Conservation (phyloP, 2,329 filamentous ascomycete species). For the Stagonosporopsis chrysanthemi region DNA sequence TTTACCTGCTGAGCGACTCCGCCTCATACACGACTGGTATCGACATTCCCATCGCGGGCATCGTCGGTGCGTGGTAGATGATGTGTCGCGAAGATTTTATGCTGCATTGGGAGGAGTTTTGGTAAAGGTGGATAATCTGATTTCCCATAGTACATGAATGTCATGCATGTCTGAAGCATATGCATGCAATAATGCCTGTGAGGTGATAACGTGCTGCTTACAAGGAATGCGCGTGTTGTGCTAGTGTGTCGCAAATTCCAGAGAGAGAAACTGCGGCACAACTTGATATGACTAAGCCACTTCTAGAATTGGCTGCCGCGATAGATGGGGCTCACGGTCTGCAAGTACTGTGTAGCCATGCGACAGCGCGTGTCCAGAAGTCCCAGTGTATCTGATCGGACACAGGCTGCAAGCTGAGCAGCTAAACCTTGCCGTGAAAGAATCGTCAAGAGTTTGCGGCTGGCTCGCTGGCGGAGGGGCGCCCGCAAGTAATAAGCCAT, state of each 20-base stretch:
- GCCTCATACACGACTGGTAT: constrained; percentile 60
- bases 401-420: not conserved
- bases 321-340: not conserved
- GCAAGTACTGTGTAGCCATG: not conserved
- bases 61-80: constrained; percentile 54
- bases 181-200: not conserved
- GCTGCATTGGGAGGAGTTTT: constrained; percentile 36
- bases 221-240: not conserved
- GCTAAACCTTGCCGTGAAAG: not conserved
- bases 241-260: not conserved
- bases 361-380: not conserved
- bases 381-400: not conserved
- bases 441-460: not conserved
- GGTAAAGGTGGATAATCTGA: constrained; percentile 8
- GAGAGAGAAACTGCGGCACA: not conserved
- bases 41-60: constrained; percentile 59
- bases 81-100: constrained; percentile 8
- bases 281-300: not conserved
- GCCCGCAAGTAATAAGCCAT: constrained; percentile 10
- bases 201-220: not conserved
- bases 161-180: constrained; percentile 1
- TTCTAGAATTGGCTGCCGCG: not conserved
- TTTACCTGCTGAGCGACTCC: constrained; percentile 57
- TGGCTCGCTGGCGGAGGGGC: constrained; percentile 6
- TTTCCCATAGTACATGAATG: constrained; percentile 19